These are phyloP conservation scores for Coemansia sp. DNA, from an alignment of 192 early-diverging fungal species.

Conservation along the genomic window DNA sequence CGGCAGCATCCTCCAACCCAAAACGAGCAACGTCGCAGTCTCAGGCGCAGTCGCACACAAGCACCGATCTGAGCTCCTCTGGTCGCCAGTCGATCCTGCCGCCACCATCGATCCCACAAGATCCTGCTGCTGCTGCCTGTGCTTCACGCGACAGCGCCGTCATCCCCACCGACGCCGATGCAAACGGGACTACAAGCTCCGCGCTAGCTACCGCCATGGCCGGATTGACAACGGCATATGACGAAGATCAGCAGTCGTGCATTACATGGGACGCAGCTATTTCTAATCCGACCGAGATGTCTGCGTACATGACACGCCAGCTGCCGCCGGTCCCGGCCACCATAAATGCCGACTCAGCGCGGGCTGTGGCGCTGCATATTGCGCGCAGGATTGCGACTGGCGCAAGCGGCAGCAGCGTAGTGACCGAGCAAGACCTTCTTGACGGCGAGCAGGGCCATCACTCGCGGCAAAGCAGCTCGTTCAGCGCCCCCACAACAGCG, in stretches of 20 bases:
- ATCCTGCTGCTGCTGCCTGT: neutral
- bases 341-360: conserved; percentile 1
- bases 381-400: conserved; percentile 10
- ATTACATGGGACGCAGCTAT: neutral
- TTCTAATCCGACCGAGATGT: conserved; percentile 1
- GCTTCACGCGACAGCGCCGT: conserved; percentile 12
- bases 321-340: conserved; percentile 15
- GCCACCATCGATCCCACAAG: neutral
- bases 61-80: neutral
- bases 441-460: neutral
- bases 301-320: conserved; percentile 12
- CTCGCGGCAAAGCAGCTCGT: conserved; percentile 4
- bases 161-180: conserved; percentile 1
- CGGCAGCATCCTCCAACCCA: neutral
- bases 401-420: conserved; percentile 2
- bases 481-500: neutral
- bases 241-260: too few relatives aligned
- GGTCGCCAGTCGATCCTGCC: neutral
- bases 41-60: neutral
- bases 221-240: neutral
- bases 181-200: neutral
- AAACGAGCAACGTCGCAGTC: conserved; percentile 5
- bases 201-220: neutral
- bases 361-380: conserved; percentile 6
- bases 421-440: conserved; percentile 1